Base-by-base conservation (phyloP, 805 yeast genomes). In the Ogataea thermomethanolica region DNA sequence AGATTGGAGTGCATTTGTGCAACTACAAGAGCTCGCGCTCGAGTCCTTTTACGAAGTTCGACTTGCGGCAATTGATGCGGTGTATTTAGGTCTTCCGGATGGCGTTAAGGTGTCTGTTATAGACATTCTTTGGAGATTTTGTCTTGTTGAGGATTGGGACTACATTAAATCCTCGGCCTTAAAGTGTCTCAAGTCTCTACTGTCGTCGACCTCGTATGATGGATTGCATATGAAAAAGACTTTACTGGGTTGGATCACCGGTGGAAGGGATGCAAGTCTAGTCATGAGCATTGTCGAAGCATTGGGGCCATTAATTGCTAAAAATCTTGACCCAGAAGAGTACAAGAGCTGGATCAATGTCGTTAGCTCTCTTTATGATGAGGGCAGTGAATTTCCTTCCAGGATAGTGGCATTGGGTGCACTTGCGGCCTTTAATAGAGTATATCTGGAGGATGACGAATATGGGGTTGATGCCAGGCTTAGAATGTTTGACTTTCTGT, bases 391-490 rank as follows among this genome's bases (percentile, higher is more conserved):
- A n/a, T 63, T 58, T 32, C 61, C 71, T 8, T 55, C 69, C 15
- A 64, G 85, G 35, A 37, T 58, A n/a, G 59, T 80, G 0, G 69
- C 79, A 0, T 54, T 74, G 27, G 56, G 53, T 2, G 72, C 84
- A 0, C 49, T 75, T 4, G 45, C 59, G 20, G 64, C 68, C 15
- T 71, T 56, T 39, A 42, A 48, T 33, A 41, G 43, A 23, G 39
- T 47, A 1, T 43, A 37, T 10, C 13, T 4, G 8, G 25, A n/a
- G 15, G 38, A 45, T 3, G 21, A 32, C 3, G 22, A 33, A 10
- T 43, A 41, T 1, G 14, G 25, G 2, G 25, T 42, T 10, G 37
- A 38, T 12, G 52, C 46, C 5, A 15, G 45, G 7, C 36, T 55
- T n/a, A 36, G 47, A 7, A 36, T 71, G 1, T 67, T 66, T 43